Base-by-base conservation (phyloP, 2,329 filamentous ascomycete species). In the Sarocladiaceae sp. region DNA sequence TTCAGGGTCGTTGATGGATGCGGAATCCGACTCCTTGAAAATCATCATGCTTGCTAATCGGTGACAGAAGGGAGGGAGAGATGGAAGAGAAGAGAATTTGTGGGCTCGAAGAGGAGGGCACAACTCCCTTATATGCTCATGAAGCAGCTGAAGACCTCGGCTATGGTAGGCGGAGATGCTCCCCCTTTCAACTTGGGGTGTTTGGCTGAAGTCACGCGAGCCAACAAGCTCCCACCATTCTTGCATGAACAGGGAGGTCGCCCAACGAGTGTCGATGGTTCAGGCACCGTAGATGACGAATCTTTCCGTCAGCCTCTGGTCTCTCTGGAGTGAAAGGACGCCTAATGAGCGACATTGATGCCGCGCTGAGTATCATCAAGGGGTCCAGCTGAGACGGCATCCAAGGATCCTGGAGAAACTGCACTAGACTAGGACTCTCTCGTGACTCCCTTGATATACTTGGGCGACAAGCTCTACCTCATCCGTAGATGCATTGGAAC, bases 161-260 rank as follows among this genome's bases (percentile, higher is more conserved):
- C 35, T 37, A 37, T 37, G 35, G 35, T n/a, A 37, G 35, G 35
- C 35, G 35, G 35, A 37, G 18, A 37, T 37, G n/a, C 35, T 37
- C n/a, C 35, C 35, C 35, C 35, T 37, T 40, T 40, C 37, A 20
- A 40, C 37, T 40, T 40, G 37, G 37, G 37, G 17, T 20, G 37
- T 40, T 40, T 40, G 37, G 37, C 17, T 40, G 37, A 40, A 40
- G 37, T 40, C 20, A 40, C 37, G n/a, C 37, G 37, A 37, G 35
- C 18, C 18, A 20, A 40, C 37, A 40, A 40, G 37, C 37, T 40
- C 37, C 37, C 37, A 17, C 23, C 15, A 40, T 40, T 40, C 37
- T 20, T 40, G 37, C 37, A 40, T 40, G 37, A 40, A 20, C 23
- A 40, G 37, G 23, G 37, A 40, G 37, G 37, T 23, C 37, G 37